Conservation (phyloP, 2,329 filamentous ascomycete genomes). For the Venturia nashicola region DNA sequence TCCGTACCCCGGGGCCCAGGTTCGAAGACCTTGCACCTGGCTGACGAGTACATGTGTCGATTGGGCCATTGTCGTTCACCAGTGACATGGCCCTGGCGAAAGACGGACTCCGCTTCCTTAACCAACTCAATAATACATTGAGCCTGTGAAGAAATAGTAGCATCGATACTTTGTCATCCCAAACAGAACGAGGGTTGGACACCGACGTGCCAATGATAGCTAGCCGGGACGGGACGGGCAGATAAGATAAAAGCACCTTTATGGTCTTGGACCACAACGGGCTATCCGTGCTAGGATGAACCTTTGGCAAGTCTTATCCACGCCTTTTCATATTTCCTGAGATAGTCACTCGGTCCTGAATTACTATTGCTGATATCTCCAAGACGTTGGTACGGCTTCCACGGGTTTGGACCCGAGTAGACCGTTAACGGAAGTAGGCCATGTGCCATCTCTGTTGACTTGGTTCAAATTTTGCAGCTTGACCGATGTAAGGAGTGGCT, state of each 20-base stretch:
- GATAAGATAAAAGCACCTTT: neutral
- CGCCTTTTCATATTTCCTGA: constrained; percentile 1
- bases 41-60: neutral
- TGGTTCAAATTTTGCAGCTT: neutral
- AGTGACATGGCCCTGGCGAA: neutral
- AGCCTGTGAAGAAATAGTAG: neutral
- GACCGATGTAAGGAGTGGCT: neutral
- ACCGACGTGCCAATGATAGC: neutral
- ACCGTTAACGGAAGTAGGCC: neutral
- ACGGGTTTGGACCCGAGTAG: neutral
- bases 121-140: neutral
- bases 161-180: constrained; percentile 1
- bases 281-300: neutral
- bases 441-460: neutral
- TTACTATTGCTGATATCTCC: neutral
- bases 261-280: neutral
- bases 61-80: neutral
- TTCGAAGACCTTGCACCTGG: neutral
- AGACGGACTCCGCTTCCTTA: neutral
- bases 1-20: neutral
- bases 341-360: constrained; percentile 1
- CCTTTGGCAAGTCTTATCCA: neutral
- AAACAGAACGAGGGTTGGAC: neutral
- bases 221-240: neutral
- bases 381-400: neutral